Percentiles rank a stretch among this genome's conserved stretches.
phyloP scores from a whole-genome alignment of 768 basidiomycete genomes.

The Boletus rubroflammeus region DNA sequence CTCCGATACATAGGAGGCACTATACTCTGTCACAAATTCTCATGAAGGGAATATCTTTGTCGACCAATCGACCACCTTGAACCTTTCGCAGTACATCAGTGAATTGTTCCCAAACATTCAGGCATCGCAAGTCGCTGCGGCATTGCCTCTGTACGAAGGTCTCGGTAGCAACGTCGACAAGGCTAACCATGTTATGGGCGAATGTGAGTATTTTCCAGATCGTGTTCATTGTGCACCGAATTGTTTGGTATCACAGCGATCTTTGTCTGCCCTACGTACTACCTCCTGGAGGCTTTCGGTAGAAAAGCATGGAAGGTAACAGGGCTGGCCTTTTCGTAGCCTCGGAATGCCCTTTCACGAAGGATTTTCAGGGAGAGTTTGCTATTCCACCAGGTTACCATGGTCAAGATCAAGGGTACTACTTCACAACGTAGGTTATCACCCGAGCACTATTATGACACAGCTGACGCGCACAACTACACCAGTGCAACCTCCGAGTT shows the following conservation, averaged over 20 bases:
- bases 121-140: neutral
- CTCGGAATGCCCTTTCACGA: neutral
- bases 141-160: neutral
- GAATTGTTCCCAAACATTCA: neutral
- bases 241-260: neutral
- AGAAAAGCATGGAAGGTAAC: conserved; percentile 5
- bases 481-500: neutral
- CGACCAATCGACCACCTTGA: neutral
- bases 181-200: neutral
- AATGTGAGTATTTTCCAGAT: neutral
- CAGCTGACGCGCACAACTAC: neutral
- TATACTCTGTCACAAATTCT: conserved; percentile 4
- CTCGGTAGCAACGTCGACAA: neutral
- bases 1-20: neutral
- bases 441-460: neutral
- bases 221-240: neutral
- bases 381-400: conserved; percentile 4
- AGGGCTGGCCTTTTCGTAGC: neutral
- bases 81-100: neutral
- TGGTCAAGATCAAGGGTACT: neutral
- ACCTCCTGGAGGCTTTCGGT: conserved; percentile 1
- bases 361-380: conserved; percentile 1
- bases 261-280: conserved; percentile 6
- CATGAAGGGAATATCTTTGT: conserved; percentile 2
- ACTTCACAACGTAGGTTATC: neutral